A percentile compares a stretch with the other conserved stretches of the same genome.
Evolutionary conservation across 345 rosid genomes (phyloP).

Genomic region (Erodium maritimum): DNA sequence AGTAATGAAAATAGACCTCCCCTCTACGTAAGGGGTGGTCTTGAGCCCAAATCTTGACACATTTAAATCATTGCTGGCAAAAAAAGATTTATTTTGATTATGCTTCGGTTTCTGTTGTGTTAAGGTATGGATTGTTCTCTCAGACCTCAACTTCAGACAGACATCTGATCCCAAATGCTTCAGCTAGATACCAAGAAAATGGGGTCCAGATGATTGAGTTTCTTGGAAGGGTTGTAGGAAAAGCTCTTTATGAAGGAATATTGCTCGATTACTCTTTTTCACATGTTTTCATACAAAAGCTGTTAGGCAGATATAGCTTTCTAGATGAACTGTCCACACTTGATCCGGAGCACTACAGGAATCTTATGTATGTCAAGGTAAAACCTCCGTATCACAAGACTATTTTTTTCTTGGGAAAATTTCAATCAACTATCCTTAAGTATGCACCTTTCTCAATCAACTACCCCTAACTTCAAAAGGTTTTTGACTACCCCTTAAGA

Average conservation of each 20-base stretch:
- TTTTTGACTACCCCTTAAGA: too few relatives aligned
- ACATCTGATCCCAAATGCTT: constrained; percentile 73
- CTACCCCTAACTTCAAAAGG: too few relatives aligned
- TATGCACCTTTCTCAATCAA: too few relatives aligned
- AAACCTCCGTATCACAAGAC: constrained; percentile 9
- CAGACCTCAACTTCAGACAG: constrained; percentile 81
- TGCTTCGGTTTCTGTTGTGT: constrained; percentile 10
- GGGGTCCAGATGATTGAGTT: constrained; percentile 92
- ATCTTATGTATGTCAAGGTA: constrained; percentile 95
- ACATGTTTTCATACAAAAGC: constrained; percentile 83
- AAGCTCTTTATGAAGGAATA: constrained; percentile 96
- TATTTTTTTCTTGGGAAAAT: not conserved
- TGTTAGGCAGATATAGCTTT: constrained; percentile 92
- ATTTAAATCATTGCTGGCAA: too few relatives aligned
- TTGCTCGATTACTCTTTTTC: constrained; percentile 89
- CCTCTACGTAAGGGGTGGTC: too few relatives aligned
- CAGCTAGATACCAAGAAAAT: constrained; percentile 75
- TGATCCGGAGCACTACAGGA: constrained; percentile 89
- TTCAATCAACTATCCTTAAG: too few relatives aligned
- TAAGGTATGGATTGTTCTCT: constrained; percentile 82
- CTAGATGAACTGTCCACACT: constrained; percentile 91
- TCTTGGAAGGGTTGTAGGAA: constrained; percentile 94
- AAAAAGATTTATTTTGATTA: too few relatives aligned
- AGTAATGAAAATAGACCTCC: too few relatives aligned
- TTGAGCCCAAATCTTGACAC: too few relatives aligned